Percentiles rank a stretch among this genome's conserved stretches.
Conservation (phyloP, 345 rosid species). For the Linum lewisii region DNA sequence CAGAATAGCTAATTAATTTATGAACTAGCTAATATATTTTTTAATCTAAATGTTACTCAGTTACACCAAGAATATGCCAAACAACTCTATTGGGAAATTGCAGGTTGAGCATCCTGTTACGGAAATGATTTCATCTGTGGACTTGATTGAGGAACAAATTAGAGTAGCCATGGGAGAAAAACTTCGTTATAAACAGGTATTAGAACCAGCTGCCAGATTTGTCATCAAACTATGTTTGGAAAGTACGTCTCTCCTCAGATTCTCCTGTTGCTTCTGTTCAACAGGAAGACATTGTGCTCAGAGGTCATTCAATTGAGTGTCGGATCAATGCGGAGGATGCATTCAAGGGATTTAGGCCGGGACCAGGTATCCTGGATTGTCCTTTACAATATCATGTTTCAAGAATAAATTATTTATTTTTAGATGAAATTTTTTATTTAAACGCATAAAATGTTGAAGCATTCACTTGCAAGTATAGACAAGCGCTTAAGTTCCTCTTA, state of each 20-base stretch:
- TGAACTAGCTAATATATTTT: conserved; percentile 7
- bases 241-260: neutral
- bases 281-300: conserved; percentile 90
- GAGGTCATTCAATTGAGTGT: conserved; percentile 97
- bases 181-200: conserved; percentile 77
- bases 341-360: conserved; percentile 92
- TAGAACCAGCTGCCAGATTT: neutral
- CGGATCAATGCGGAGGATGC: conserved; percentile 99
- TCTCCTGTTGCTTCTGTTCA: conserved; percentile 6
- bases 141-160: conserved; percentile 96
- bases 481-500: neutral
- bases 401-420: neutral
- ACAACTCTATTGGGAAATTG: conserved; percentile 5
- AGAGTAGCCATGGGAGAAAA: conserved; percentile 97
- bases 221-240: neutral
- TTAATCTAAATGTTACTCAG: conserved; percentile 4
- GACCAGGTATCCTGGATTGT: conserved; percentile 56
- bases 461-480: neutral
- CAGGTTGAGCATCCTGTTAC: conserved; percentile 99
- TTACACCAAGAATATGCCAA: neutral
- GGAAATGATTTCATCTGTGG: conserved; percentile 95
- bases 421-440: neutral
- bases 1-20: conserved; percentile 1
- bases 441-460: too few relatives aligned
- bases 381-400: neutral